phyloP scores from a whole-genome alignment of 495 filamentous ascomycete genomes.

The Podospora bellae-mahoneyi region DNA sequence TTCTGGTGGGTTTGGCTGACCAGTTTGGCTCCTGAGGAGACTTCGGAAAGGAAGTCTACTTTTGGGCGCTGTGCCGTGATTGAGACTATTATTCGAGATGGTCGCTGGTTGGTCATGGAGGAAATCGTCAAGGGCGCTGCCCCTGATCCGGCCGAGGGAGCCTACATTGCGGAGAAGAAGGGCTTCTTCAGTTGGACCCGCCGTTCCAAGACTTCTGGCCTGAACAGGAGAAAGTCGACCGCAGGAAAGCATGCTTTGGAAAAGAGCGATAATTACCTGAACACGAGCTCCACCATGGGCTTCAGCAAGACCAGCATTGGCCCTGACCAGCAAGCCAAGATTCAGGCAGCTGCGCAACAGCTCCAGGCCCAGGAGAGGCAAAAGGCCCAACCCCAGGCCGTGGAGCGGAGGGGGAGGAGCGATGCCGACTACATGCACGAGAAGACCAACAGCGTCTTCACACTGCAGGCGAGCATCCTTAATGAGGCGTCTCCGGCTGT shows the following conservation, averaged over 20 bases:
- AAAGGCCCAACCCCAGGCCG: slow-evolving; percentile 45
- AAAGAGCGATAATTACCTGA: slow-evolving; percentile 29
- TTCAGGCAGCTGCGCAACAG: slow-evolving; percentile 82
- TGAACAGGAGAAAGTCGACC: slow-evolving; percentile 67
- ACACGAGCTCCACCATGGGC: slow-evolving; percentile 45
- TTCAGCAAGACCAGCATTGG: slow-evolving; percentile 85
- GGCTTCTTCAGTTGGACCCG: slow-evolving; percentile 80
- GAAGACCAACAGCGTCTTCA: slow-evolving; percentile 90
- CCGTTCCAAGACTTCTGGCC: slow-evolving; percentile 52
- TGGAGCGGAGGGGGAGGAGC: slow-evolving; percentile 47
- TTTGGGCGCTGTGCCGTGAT: slow-evolving; percentile 92
- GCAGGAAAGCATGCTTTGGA: slow-evolving; percentile 42
- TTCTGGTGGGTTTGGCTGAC: slow-evolving; percentile 99
- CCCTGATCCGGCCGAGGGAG: slow-evolving; percentile 74
- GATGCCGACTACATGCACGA: slow-evolving; percentile 55
- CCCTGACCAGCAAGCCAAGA: slow-evolving; percentile 86
- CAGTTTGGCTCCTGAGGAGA: slow-evolving; percentile 88
- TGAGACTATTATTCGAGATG: slow-evolving; percentile 76
- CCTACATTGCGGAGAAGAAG: slow-evolving; percentile 93
- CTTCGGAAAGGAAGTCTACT: slow-evolving; percentile 75
- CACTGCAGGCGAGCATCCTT: slow-evolving; percentile 79
- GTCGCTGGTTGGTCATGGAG: slow-evolving; percentile 90
- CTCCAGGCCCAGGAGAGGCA: slow-evolving; percentile 63
- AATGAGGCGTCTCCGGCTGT: slow-evolving; percentile 87
- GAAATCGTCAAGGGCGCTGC: slow-evolving; percentile 95